phyloP scores from a whole-genome alignment of 1,139 yeast species.

The Saccharomyces hybrid region DNA sequence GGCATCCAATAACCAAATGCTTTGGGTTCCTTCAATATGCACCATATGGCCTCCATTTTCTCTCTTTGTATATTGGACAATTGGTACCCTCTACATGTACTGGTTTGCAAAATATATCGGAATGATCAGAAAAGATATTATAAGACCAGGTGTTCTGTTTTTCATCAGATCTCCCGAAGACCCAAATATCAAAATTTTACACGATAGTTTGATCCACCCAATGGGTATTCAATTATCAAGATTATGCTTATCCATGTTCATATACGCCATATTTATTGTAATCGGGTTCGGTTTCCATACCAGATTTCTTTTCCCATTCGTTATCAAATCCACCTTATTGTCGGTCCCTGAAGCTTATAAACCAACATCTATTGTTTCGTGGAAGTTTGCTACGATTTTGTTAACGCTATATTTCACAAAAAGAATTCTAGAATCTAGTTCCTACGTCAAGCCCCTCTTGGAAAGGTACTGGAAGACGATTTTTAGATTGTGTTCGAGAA shows the following conservation, averaged over 20 bases:
- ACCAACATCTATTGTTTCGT: slow-evolving; percentile 7
- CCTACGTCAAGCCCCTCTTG: slow-evolving; percentile 32
- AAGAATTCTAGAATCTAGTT: slow-evolving; percentile 21
- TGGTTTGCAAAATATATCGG: slow-evolving; percentile 80
- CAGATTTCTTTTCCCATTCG: slow-evolving; percentile 36
- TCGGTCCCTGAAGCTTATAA: slow-evolving; percentile 17
- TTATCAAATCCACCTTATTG: slow-evolving; percentile 23
- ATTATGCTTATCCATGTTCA: slow-evolving; percentile 65
- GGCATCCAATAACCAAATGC: slow-evolving; percentile 30
- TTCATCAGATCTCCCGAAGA: slow-evolving; percentile 93
- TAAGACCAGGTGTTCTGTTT: slow-evolving; percentile 83
- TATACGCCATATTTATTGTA: slow-evolving; percentile 66
- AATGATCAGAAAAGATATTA: slow-evolving; percentile 62
- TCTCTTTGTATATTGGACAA: slow-evolving; percentile 50
- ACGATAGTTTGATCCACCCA: slow-evolving; percentile 78
- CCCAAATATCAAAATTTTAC: slow-evolving; percentile 80
- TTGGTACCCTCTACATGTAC: slow-evolving; percentile 84
- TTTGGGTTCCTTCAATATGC: slow-evolving; percentile 18
- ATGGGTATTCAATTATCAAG: slow-evolving; percentile 64
- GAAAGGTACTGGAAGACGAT: slow-evolving; percentile 55
- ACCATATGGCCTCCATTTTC: slow-evolving; percentile 21
- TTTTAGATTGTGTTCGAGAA: slow-evolving; percentile 49
- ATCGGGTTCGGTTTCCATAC: slow-evolving; percentile 60
- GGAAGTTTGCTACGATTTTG: slow-evolving; percentile 5
- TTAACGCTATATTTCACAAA: slow-evolving; percentile 16